Evolutionary conservation across 1,284 basidiomycete species (phyloP), one percentile per base, ranked within the genome.

Genomic region (Malassezia japonica): DNA sequence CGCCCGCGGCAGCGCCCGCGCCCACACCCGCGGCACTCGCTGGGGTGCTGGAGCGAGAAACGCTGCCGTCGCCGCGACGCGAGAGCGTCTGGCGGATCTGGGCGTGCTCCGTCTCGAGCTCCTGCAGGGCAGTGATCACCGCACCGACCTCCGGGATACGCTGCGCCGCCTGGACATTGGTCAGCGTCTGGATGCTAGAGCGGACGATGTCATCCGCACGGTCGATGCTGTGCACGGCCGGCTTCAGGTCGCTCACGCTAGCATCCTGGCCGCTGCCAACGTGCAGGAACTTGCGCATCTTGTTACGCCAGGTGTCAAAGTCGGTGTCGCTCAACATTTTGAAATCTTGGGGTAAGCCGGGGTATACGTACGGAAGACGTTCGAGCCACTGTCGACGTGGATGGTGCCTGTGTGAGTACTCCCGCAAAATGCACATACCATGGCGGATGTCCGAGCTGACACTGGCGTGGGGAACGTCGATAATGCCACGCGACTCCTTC

Each of bases 401-500:
- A 72, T 61, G 13, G 70, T 67, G 25, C 67, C 66, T 60, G 34
- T 1, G 23, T 16, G 32, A 24, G n/a, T 4, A 1, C 15, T n/a
- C n/a, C n/a, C 21, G n/a, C 21, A 6, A 3, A 8, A 33, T 32
- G 23, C 12, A 27, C 45, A 39, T 48, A 58, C 59, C 56, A 39
- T 72, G 68, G 4, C 65, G 58, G 49, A 61, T 61, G 50, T 60
- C 61, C 48, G 55, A 60, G 16, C 64, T 69, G 33, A 72, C 68
- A 20, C 63, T 66, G 9, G 70, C 70, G 48, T 69, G 66, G 1
- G 65, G 62, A 41, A 72, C 67, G 31, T 67, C 68, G 48, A 72
- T 70, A 18, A 58, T 50, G 41, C 69, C 68, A n/a, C 70, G 57
- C 9, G 61, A 57, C 0, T 49, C 32, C 48, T 69, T 70, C 33